Base-by-base conservation (phyloP, 2,329 filamentous ascomycete genomes). In the Claviceps humidiphila region DNA sequence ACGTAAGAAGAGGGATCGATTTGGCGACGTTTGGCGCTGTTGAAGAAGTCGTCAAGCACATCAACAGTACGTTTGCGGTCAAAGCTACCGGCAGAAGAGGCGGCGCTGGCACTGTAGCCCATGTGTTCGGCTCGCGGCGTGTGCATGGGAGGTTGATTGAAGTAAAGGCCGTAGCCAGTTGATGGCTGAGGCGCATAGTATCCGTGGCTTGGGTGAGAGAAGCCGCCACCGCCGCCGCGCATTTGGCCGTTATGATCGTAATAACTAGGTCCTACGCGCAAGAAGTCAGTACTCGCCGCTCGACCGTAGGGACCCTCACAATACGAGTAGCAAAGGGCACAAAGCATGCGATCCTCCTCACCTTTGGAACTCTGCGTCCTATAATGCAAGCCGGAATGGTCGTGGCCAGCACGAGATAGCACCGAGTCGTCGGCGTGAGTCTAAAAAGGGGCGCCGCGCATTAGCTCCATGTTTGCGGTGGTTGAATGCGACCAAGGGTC, bases 381-480 rank as follows among this genome's bases (percentile, higher is more conserved):
- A 64, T 82, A 84, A 57, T 71, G 74, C 62, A 80, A 67, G 56
- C 71, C 72, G n/a, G 68, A 69, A 55, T 75, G 72, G 55, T 81
- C 78, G 59, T 73, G 73, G 30, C 71, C 71, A 14, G 73, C 70
- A 46, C 77, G 72, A 26, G 78, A 72, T 43, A 83, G 74, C 42
- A 95, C 88, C 43, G 89, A 94, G 71, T 96, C 91, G 64, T 97
- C 91, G 61, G 91, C 91, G 66, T 97, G 91, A 4, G 91, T 97
- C 82, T 77, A 45, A 3, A 22, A 14, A 9, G 30, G 2, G 17
- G 7, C 17, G 17, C 4, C 16, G 43, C 3, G 22, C 53, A 57
- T 66, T 52, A 68, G 62, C 38, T 26, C 20, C 37, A 34, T 51
- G 22, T 17, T 9, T 13, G 41, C 30, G 4, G 39, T 24, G n/a